Base-by-base conservation (phyloP, 768 basidiomycete genomes). In the Mycena maculata region DNA sequence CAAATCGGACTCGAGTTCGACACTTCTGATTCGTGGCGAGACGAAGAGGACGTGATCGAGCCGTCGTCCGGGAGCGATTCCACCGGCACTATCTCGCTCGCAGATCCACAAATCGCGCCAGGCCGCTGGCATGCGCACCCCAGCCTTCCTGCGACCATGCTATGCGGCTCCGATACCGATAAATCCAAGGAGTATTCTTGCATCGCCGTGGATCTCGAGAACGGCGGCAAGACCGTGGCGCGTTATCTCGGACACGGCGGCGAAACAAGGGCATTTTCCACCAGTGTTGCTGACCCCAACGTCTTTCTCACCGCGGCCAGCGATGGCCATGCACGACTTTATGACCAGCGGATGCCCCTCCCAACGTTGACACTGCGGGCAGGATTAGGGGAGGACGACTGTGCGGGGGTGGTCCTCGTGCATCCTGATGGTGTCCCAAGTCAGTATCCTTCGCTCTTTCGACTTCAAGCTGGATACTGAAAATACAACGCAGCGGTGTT, bases 241-340 rank as follows among this genome's bases (percentile, higher is more conserved):
- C 71, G 78, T 9, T 84, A 80, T 63, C 64, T 84, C 7, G 84
- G 82, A 1, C 79, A 82, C 58, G 82, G 80, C 10, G 82, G 76
- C 1, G 63, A 55, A 11, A 73, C 82, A 15, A 58, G 63, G 16
- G 65, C 53, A 11, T 75, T 84, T 63, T 76, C 81, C 9, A 81
- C 78, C 9, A 80, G 79, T 65, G 70, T 60, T 0, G 77, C 67
- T 0, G 81, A 83, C 54, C 75, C 77, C 4, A 78, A 80, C 60
- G 45, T 72, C 0, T 84, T 85, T 69, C 65, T 77, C n/a, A 82
- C 80, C 0, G 74, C 74, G 5, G 74, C 76, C 31, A 68, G 49
- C 18, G 84, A 85, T 61, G 82, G 84, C 1, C 74, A 75, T 44
- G 81, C 77, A 25, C 65, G 84, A 22, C 56, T 84, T 20, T 84